phyloP scores from a whole-genome alignment of 73 alveolate genomes.

The Paramecium biaurelia region DNA sequence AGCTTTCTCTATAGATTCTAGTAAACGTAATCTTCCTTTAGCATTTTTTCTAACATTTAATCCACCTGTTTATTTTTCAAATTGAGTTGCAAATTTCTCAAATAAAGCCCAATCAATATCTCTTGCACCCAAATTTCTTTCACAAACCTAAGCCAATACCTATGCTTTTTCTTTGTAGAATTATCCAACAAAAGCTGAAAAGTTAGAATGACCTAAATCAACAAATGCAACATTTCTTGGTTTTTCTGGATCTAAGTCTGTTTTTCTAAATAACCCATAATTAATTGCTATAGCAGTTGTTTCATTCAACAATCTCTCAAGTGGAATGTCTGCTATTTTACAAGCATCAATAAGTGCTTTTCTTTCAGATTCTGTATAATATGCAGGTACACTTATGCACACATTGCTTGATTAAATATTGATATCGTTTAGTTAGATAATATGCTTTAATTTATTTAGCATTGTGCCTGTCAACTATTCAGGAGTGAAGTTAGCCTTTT shows the following conservation, averaged over 20 bases:
- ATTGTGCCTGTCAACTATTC: constrained; percentile 85
- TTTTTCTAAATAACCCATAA: constrained; percentile 96
- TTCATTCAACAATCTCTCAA: constrained; percentile 92
- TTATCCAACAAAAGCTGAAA: constrained; percentile 86
- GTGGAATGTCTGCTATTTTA: constrained; percentile 83
- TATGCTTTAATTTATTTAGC: constrained; percentile 70
- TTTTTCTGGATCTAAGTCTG: constrained; percentile 80
- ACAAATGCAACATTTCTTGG: constrained; percentile 91
- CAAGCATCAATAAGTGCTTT: constrained; percentile 92
- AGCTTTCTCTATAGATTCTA: constrained; percentile 90
- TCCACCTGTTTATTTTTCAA: constrained; percentile 76
- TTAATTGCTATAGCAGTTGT: constrained; percentile 96
- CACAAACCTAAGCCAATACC: constrained; percentile 79
- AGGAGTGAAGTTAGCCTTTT: constrained; percentile 67
- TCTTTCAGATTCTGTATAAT: constrained; percentile 91
- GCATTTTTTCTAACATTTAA: constrained; percentile 84
- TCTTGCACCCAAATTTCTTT: constrained; percentile 97
- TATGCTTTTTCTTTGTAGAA: constrained; percentile 85
- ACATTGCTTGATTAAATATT: constrained; percentile 66
- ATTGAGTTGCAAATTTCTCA: constrained; percentile 81
- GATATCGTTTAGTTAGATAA: constrained; percentile 68
- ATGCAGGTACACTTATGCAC: constrained; percentile 81
- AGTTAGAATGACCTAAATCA: constrained; percentile 95
- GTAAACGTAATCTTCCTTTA: constrained; percentile 85
- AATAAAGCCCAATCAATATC: constrained; percentile 88